Conservation (phyloP, 306 rosid genomes). For the Psophocarpus tetragonolobus region DNA sequence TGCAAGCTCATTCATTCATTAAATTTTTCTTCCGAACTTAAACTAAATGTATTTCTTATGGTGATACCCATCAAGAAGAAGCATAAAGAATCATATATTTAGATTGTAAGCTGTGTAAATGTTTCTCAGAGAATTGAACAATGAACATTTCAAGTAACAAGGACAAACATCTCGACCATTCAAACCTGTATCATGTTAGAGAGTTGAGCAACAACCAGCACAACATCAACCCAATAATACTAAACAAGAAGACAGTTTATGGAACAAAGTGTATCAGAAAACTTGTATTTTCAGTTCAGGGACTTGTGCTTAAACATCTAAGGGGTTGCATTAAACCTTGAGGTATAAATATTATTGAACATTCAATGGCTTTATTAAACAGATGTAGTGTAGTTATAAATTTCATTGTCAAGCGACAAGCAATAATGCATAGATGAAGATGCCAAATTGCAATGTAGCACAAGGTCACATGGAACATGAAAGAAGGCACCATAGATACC, state of each 20-base stretch:
- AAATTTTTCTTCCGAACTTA: not conserved
- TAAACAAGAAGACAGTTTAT: not conserved
- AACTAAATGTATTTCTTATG: not conserved
- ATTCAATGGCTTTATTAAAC: not conserved
- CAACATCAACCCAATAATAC: not conserved
- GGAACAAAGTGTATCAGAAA: not conserved
- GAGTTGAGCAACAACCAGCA: not conserved
- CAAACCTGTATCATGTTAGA: not conserved
- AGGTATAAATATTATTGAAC: not conserved
- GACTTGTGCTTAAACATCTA: not conserved
- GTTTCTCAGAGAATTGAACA: not conserved
- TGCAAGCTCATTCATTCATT: constrained; percentile 5
- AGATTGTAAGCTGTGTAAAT: not conserved
- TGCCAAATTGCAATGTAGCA: not conserved
- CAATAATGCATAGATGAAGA: not conserved
- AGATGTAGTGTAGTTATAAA: not conserved
- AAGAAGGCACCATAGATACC: constrained; percentile 49
- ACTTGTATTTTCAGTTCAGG: constrained; percentile 2
- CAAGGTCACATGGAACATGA: not conserved
- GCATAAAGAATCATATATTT: not conserved
- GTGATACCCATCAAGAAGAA: not conserved
- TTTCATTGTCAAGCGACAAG: not conserved
- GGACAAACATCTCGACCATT: constrained; percentile 5
- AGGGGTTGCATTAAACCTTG: not conserved
- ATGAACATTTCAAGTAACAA: not conserved